phyloP scores from a whole-genome alignment of 768 basidiomycete species.

The Cystofilobasidium bisporidii region DNA sequence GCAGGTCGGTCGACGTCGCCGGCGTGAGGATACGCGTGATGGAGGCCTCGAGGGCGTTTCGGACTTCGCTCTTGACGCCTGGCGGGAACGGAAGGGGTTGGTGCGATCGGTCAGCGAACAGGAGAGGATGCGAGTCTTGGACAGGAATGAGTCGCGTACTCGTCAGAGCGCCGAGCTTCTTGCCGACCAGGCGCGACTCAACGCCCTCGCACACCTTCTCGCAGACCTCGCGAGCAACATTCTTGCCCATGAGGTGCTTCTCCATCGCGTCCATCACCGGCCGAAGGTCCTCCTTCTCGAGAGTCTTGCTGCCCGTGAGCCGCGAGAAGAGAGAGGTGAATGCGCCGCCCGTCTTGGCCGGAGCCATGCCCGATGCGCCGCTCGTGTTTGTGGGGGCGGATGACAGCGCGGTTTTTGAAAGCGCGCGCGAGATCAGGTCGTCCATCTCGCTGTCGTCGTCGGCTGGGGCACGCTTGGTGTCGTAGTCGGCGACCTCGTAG shows the following conservation, averaged over 20 bases:
- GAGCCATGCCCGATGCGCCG: not conserved
- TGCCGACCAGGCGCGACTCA: slow-evolving; percentile 78
- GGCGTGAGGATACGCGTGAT: slow-evolving; percentile 91
- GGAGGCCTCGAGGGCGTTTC: slow-evolving; percentile 68
- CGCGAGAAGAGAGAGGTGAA: slow-evolving; percentile 57
- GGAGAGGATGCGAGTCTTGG: not conserved
- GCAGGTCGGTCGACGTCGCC: slow-evolving; percentile 90
- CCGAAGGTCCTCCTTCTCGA: slow-evolving; percentile 71
- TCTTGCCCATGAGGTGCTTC: slow-evolving; percentile 96
- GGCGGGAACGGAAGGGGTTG: slow-evolving; percentile 14
- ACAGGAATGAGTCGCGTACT: slow-evolving; percentile 47
- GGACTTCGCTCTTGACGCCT: slow-evolving; percentile 80
- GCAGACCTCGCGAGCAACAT: slow-evolving; percentile 90
- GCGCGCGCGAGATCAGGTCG: slow-evolving; percentile 33
- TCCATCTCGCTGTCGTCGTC: slow-evolving; percentile 27
- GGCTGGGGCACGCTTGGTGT: slow-evolving; percentile 46
- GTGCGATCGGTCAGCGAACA: not conserved
- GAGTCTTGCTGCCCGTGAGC: slow-evolving; percentile 66
- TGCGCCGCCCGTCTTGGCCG: slow-evolving; percentile 34
- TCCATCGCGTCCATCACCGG: slow-evolving; percentile 91
- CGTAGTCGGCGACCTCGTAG: slow-evolving; percentile 76
- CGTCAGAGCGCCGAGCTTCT: slow-evolving; percentile 80
- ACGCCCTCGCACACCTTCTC: slow-evolving; percentile 92
- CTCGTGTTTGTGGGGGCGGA: not conserved
- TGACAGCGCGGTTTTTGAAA: slow-evolving; percentile 30